Base-by-base conservation (phyloP, 768 basidiomycete genomes). In the Pleurotus cornucopiae region DNA sequence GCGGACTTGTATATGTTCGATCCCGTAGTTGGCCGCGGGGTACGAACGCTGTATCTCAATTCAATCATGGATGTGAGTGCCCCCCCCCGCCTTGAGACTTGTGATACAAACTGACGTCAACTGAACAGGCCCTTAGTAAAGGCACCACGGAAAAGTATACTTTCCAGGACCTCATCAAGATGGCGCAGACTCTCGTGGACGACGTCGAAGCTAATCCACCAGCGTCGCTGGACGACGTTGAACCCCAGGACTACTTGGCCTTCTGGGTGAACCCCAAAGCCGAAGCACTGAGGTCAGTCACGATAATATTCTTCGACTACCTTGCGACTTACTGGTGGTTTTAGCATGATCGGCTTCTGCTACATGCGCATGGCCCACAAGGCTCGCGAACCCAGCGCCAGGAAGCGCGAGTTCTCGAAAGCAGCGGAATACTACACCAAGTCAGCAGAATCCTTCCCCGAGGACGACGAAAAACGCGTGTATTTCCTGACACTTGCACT, bases 1-100 rank as follows among this genome's bases (percentile, higher is more conserved):
- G 69, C 74, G 14, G 64, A 74, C 9, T 78, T 79, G 4, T 63
- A 62, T 12, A 70, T 81, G 11, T 81, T 81, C 49, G 69, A 72
- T 25, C 46, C 54, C 2, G 70, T 70, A 3, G 77, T 78, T 57
- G 62, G 78, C 7, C 71, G 76, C 21, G 77, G 73, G 4, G 69
- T 77, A 16, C 72, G 68, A 41, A 59, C 61, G n/a, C 47, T 79
- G 20, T 67, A 68, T 16, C 56, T 79, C 6, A 58, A 69, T 13
- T 51, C 67, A 1, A 66, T 73, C 34, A 66, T 74, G 66, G 60
- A 63, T 54, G 77, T 76, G 43, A 54, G 65, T 55, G n/a, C 16
- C 23, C 16, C 23, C 16, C 55, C 46, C n/a, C 55, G 63, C 49
- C 58, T 46, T 11, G 7, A 30, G 1, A 30, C 30, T 30, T 11